Conservation (phyloP, 768 basidiomycete genomes). For the Suillus subluteus region DNA sequence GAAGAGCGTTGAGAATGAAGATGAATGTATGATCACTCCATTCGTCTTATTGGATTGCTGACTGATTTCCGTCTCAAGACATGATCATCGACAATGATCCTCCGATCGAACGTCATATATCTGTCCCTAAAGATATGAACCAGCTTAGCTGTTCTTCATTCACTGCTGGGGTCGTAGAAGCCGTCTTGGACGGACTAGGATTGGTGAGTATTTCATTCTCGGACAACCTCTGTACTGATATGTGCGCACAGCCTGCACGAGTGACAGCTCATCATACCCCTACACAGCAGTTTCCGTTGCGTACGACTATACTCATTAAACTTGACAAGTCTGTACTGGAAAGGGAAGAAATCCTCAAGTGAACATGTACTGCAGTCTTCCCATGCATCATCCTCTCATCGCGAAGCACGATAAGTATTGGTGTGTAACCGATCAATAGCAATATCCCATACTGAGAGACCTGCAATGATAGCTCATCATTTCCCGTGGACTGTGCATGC, state of each 20-base stretch:
- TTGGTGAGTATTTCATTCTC: conserved; percentile 67
- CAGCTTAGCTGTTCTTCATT: conserved; percentile 96
- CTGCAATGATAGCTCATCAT: not conserved
- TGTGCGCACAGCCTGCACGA: conserved; percentile 75
- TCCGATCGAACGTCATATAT: conserved; percentile 86
- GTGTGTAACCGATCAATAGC: not conserved
- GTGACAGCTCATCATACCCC: conserved; percentile 97
- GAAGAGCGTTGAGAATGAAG: conserved; percentile 93
- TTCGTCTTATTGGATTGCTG: conserved; percentile 12
- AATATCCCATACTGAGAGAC: not conserved
- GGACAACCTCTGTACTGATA: conserved; percentile 4
- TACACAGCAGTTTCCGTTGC: conserved; percentile 73
- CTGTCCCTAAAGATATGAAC: conserved; percentile 93
- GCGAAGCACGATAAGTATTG: not conserved
- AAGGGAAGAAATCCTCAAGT: conserved; percentile 90
- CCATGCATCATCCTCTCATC: not conserved
- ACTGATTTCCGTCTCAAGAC: conserved; percentile 49
- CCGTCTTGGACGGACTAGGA: conserved; percentile 90
- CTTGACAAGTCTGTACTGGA: conserved; percentile 92
- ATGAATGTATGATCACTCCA: conserved; percentile 72
- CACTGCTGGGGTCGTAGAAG: conserved; percentile 96
- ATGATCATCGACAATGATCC: conserved; percentile 99
- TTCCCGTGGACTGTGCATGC: not conserved
- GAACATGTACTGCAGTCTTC: conserved; percentile 23
- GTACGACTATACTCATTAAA: conserved; percentile 98